phyloP scores from a whole-genome alignment of 73 alveolate genomes.

The Durusdinium trenchii region DNA sequence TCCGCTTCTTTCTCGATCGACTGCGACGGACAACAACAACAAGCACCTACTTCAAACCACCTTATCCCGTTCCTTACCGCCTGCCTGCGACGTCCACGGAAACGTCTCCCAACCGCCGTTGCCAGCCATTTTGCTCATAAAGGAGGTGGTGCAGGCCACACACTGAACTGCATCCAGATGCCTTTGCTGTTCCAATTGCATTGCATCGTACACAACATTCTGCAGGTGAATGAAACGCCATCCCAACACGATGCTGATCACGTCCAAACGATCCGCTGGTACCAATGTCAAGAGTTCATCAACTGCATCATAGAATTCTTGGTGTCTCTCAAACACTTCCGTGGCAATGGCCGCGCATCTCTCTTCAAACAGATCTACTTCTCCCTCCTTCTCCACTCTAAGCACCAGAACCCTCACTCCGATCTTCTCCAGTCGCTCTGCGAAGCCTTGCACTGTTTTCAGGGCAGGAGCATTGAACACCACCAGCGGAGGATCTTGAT shows the following conservation, averaged over 20 bases:
- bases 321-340: constrained; percentile 19
- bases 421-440: neutral
- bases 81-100: neutral
- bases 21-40: neutral
- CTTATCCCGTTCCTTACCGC: neutral
- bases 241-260: neutral
- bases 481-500: neutral
- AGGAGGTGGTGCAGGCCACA: constrained; percentile 8
- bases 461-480: neutral
- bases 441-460: too few species aligned
- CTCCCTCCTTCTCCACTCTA: neutral
- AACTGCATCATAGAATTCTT: neutral
- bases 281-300: neutral
- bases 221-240: constrained; percentile 24
- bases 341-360: neutral
- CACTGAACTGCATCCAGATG: neutral
- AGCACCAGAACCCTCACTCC: neutral
- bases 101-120: constrained; percentile 13
- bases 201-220: constrained; percentile 16
- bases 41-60: neutral
- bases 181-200: neutral
- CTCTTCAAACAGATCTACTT: neutral
- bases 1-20: neutral
- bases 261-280: constrained; percentile 8
- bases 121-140: neutral